Percentiles rank a stretch among this genome's conserved stretches.
These are phyloP conservation scores for Scopulariopsis brevicaulis DNA, from an alignment of 2,329 filamentous ascomycete species.

Conservation along the genomic window DNA sequence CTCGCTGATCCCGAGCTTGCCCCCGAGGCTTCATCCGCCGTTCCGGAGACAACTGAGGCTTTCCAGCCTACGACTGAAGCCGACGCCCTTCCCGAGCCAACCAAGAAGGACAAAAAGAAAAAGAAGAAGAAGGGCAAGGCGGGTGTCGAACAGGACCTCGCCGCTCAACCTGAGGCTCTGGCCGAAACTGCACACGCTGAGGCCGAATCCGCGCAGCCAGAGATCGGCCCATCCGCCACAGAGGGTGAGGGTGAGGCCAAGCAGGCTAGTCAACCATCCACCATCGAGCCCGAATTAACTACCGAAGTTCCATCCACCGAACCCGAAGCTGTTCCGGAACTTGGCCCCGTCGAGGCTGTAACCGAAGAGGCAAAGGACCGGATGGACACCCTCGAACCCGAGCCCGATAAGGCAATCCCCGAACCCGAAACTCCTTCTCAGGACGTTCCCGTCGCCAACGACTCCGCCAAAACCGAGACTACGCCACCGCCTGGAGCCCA, in stretches of 20 bases:
- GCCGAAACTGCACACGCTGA: not conserved
- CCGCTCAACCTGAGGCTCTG: not conserved
- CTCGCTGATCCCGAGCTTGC: not conserved
- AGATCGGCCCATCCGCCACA: not conserved
- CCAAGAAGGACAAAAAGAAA: constrained; percentile 4
- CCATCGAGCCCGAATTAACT: not conserved
- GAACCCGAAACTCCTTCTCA: not conserved
- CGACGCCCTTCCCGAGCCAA: not conserved
- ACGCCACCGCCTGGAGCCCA: not conserved
- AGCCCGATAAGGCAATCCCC: not conserved
- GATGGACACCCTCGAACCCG: not conserved
- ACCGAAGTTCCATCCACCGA: not conserved
- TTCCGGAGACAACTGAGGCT: not conserved
- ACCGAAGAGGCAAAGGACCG: not conserved
- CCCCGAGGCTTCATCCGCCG: not conserved
- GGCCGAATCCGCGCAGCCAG: not conserved
- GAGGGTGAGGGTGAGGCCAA: not conserved
- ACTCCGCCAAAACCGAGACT: not conserved
- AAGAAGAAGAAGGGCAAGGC: not conserved
- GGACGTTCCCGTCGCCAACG: not conserved
- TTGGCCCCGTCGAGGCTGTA: not conserved
- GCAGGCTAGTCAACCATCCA: not conserved
- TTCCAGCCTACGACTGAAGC: not conserved
- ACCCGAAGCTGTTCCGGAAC: not conserved
- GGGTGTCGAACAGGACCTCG: not conserved